Evolutionary conservation across 208 protist genomes (phyloP), one percentile per base, ranked within the genome.

Genomic region (Leishmania gerbilli): DNA sequence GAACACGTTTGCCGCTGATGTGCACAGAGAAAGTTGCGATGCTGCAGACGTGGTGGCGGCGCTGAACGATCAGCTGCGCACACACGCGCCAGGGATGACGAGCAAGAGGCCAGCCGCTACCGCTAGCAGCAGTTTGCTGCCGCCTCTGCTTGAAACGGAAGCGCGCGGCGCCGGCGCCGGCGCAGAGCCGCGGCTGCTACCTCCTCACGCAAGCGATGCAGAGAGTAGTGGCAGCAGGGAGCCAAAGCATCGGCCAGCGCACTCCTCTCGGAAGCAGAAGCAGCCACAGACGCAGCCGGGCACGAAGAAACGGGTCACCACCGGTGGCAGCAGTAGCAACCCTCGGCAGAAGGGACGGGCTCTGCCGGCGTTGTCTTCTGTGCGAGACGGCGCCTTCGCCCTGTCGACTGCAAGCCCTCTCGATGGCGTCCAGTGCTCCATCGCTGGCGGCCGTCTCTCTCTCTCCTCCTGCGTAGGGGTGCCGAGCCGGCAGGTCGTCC

Each of bases 391-490:
- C 31, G 11, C 34, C 53, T 40, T n/a, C 8, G 51, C 49, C 55
- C 27, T 67, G 40, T 62, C 76, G 40, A 60, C n/a, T 37, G 37
- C 69, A 56, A 68, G 21, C 37, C 53, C 76, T 67, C 80, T 83
- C 62, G 24, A 77, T 75, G 79, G 82, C 6, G 85, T 97, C 47
- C 86, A 92, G 64, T 97, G 93, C 87, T 88, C 88, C 34, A 85
- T 81, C 17, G 82, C 84, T 53, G 77, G 89, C 53, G 83, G 83
- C 27, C 8, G 42, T 49, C 65, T 97, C 27, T 49, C 37, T 17
- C 82, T 97, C 15, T 80, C 77, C 51, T 88, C 88, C 27, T 90
- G 58, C 62, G 77, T 82, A 3, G 87, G 87, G 17, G 34, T 84
- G 34, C 80, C 87, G 51, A 76, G 72, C 47, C 79, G 74, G 45